Evolutionary conservation across 352 stramenopile species (phyloP).

Genomic region (Pythium aquatile): DNA sequence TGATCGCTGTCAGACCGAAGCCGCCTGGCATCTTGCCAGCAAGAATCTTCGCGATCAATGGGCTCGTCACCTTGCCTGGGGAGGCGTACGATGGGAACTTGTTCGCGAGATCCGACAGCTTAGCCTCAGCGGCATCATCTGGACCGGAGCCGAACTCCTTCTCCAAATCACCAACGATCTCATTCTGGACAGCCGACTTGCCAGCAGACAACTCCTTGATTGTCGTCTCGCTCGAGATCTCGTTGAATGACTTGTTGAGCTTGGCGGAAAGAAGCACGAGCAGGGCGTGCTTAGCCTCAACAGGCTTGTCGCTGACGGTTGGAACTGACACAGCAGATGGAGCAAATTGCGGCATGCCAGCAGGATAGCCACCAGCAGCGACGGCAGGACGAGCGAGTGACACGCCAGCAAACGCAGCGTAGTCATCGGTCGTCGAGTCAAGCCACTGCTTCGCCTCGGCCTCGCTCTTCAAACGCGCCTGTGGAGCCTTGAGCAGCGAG

Average conservation of each 20-base stretch:
- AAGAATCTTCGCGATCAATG: constrained; percentile 79
- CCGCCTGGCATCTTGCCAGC: constrained; percentile 80
- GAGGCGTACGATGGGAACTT: constrained; percentile 72
- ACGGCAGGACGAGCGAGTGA: constrained; percentile 41
- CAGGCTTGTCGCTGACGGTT: constrained; percentile 57
- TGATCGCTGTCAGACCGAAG: constrained; percentile 74
- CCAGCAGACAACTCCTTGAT: constrained; percentile 81
- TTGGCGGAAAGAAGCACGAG: constrained; percentile 76
- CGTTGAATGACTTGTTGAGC: constrained; percentile 65
- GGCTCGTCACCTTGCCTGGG: constrained; percentile 70
- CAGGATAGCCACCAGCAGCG: constrained; percentile 16
- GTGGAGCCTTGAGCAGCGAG: constrained; percentile 55
- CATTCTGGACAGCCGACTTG: constrained; percentile 88
- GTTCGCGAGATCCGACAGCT: constrained; percentile 62
- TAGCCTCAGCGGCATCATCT: constrained; percentile 78
- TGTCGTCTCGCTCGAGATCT: constrained; percentile 58
- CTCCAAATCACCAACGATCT: constrained; percentile 84
- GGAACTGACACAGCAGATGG: constrained; percentile 44
- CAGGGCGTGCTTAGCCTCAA: constrained; percentile 76
- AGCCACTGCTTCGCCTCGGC: constrained; percentile 77
- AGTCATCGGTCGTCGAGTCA: constrained; percentile 65
- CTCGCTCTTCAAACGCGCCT: constrained; percentile 70
- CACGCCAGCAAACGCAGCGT: constrained; percentile 72
- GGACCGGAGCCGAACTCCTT: constrained; percentile 81
- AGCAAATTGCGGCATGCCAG: constrained; percentile 39